Conservation (phyloP, 129 eudicot species). For the Artemisia argyi region DNA sequence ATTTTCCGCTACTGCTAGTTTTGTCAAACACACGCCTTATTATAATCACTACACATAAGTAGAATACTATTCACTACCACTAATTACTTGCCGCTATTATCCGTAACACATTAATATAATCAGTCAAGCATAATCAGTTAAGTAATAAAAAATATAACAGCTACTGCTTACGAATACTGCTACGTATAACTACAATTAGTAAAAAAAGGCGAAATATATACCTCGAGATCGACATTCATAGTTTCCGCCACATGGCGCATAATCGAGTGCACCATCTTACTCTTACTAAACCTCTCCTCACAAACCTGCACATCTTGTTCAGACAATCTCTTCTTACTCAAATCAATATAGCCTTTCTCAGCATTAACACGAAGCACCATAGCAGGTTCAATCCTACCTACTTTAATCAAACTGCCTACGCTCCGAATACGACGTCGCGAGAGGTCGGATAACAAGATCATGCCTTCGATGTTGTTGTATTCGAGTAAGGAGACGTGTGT, state of each 20-base stretch:
- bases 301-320: conserved; percentile 63
- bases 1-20: no score
- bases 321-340: conserved; percentile 65
- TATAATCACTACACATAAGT: no score
- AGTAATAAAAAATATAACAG: no score
- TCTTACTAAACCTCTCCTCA: conserved; percentile 66
- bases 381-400: conserved; percentile 74
- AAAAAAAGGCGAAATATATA: conserved; percentile 1
- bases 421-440: conserved; percentile 79
- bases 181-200: no score
- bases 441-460: conserved; percentile 70
- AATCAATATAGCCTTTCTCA: conserved; percentile 71
- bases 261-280: conserved; percentile 76
- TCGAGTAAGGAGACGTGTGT: conserved; percentile 64
- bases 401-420: conserved; percentile 63
- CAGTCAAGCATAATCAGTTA: no score
- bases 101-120: no score
- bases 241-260: conserved; percentile 80
- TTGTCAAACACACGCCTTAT: no score
- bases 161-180: no score
- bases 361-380: conserved; percentile 72
- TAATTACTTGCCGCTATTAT: no score
- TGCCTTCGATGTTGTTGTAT: conserved; percentile 75
- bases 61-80: no score
- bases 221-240: conserved; percentile 59